These are phyloP conservation scores for Ceratocystis cubensis DNA, from an alignment of 2,329 filamentous ascomycete species.

Conservation along the genomic window DNA sequence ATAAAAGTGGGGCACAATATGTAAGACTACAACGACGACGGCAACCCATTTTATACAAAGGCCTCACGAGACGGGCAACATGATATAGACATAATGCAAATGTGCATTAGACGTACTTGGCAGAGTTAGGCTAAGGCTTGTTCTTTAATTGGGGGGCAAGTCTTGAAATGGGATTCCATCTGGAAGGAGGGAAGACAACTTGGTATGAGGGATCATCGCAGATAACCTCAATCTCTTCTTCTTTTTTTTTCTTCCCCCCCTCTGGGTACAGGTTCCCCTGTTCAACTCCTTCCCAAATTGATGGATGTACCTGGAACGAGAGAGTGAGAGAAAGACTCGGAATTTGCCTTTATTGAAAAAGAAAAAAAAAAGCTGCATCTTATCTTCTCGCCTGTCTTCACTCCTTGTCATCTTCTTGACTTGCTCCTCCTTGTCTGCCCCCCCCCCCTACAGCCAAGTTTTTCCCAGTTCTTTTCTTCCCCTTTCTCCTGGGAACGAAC, in stretches of 20 bases:
- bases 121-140: too few species aligned
- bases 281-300: background rate
- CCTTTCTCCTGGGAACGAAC: background rate
- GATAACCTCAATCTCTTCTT: background rate
- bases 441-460: background rate
- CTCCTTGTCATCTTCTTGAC: background rate
- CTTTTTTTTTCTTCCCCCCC: background rate
- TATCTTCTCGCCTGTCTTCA: background rate
- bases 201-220: background rate
- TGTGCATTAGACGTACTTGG: too few species aligned
- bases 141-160: background rate
- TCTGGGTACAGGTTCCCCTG: background rate
- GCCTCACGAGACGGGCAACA: background rate
- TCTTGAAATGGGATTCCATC: background rate
- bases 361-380: background rate
- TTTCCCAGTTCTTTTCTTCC: background rate
- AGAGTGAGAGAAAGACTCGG: background rate
- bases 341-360: background rate
- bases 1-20: background rate
- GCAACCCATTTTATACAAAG: background rate
- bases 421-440: background rate
- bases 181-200: background rate
- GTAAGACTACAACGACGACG: background rate
- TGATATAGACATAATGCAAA: too few species aligned
- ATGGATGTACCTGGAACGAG: background rate